Evolutionary conservation across 805 yeast species (phyloP).

Genomic region (Ogataea naganishii): DNA sequence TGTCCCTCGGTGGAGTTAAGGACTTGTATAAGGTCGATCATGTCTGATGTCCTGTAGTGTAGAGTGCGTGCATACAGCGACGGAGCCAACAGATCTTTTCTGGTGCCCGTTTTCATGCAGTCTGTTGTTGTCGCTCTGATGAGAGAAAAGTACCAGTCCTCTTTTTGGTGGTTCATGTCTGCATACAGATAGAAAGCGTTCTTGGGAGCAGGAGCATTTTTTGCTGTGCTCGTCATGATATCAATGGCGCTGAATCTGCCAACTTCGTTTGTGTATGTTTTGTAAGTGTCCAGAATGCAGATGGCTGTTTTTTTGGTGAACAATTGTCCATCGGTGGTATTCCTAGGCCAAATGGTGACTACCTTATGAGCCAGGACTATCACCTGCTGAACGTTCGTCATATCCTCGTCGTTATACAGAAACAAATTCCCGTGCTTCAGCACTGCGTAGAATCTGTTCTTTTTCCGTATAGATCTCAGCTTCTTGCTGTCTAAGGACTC

Average conservation of each 20-base stretch:
- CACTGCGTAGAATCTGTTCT: slow-evolving; percentile 60
- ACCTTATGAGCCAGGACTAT: slow-evolving; percentile 65
- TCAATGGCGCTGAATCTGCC: slow-evolving; percentile 10
- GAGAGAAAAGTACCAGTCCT: slow-evolving; percentile 86
- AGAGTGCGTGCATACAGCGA: slow-evolving; percentile 59
- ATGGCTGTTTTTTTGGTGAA: slow-evolving; percentile 78
- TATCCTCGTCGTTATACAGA: slow-evolving; percentile 64
- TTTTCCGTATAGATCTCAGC: slow-evolving; percentile 32
- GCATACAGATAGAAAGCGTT: slow-evolving; percentile 55
- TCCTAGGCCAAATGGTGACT: slow-evolving; percentile 81
- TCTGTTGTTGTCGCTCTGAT: slow-evolving; percentile 62
- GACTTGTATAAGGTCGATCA: slow-evolving; percentile 65
- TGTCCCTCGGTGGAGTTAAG: slow-evolving; percentile 80
- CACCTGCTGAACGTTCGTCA: slow-evolving; percentile 65
- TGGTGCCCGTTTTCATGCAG: slow-evolving; percentile 10
- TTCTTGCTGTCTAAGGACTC: slow-evolving; percentile 26
- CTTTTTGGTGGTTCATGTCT: slow-evolving; percentile 75
- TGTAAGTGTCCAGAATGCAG: slow-evolving; percentile 49
- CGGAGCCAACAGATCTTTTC: slow-evolving; percentile 41
- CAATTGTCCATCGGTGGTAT: slow-evolving; percentile 62
- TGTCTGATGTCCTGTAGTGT: slow-evolving; percentile 62
- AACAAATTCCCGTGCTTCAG: slow-evolving; percentile 84
- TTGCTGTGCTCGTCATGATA: neutral
- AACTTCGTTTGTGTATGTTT: slow-evolving; percentile 9
- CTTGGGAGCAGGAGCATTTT: slow-evolving; percentile 25